These are phyloP conservation scores for Chlorella sp. DNA, from an alignment of 139 green algal genomes.

Conservation along the genomic window DNA sequence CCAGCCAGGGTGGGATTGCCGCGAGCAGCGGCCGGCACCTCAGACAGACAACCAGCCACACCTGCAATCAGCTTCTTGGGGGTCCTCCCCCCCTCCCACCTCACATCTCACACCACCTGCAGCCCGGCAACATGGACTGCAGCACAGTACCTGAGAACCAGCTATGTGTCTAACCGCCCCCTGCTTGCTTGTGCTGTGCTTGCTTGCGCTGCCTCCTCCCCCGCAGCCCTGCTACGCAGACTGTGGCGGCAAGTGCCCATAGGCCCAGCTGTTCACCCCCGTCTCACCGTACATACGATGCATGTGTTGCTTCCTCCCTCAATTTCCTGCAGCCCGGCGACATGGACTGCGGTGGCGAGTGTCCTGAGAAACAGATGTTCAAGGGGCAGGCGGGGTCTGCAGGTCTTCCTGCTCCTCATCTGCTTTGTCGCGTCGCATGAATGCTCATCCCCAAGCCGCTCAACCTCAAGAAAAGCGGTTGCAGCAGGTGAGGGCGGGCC, in stretches of 20 bases:
- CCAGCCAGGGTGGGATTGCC: too few species aligned
- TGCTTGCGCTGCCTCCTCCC: too few species aligned
- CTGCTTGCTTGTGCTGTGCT: neutral
- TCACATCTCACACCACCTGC: neutral
- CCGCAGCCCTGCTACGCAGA: too few species aligned
- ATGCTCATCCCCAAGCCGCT: constrained; percentile 99
- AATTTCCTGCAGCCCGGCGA: constrained; percentile 61
- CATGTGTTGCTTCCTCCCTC: too few species aligned
- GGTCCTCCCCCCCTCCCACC: too few species aligned
- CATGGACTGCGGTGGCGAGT: constrained; percentile 63
- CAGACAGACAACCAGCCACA: too few species aligned
- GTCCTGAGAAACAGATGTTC: constrained; percentile 78
- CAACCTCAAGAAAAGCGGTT: constrained; percentile 83
- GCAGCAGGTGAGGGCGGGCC: neutral
- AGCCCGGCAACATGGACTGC: constrained; percentile 40
- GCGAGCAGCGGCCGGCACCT: too few species aligned
- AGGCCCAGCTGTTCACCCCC: too few species aligned
- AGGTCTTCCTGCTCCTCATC: constrained; percentile 47
- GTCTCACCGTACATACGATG: too few species aligned
- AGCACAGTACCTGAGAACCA: constrained; percentile 45
- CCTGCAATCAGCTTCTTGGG: too few species aligned
- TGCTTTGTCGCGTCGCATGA: neutral
- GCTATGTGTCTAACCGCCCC: too few species aligned
- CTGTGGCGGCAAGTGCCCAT: too few species aligned
- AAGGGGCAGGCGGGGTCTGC: constrained; percentile 64